Conservation (phyloP, 768 basidiomycete species). For the Panaeolus papilionaceus region DNA sequence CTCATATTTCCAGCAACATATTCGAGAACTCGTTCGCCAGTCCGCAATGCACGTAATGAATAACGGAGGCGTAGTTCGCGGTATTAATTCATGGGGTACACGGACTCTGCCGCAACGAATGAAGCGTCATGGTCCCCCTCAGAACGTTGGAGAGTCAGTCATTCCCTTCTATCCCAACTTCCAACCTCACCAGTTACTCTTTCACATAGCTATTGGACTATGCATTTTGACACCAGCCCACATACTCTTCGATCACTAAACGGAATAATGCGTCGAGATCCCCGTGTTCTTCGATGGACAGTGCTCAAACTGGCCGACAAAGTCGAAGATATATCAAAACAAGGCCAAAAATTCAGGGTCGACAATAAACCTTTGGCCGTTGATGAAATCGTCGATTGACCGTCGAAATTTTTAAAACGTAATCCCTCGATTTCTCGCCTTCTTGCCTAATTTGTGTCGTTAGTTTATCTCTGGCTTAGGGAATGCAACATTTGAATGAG, state of each 20-base stretch:
- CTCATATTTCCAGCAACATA: conserved; percentile 58
- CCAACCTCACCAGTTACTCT: conserved; percentile 1
- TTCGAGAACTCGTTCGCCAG: conserved; percentile 75
- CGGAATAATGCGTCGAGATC: conserved; percentile 74
- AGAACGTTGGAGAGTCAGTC: conserved; percentile 79
- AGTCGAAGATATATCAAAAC: conserved; percentile 67
- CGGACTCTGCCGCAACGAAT: conserved; percentile 76
- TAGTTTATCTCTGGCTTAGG: not conserved
- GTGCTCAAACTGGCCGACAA: conserved; percentile 79
- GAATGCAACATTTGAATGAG: not conserved
- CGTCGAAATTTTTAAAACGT: not conserved
- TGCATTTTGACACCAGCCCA: conserved; percentile 90
- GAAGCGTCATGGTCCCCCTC: conserved; percentile 62
- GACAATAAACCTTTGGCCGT: conserved; percentile 14
- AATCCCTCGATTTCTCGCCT: not conserved
- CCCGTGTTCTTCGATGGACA: conserved; percentile 84
- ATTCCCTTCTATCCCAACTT: conserved; percentile 1
- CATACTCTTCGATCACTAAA: conserved; percentile 68
- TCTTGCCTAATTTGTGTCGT: not conserved
- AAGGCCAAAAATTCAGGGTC: conserved; percentile 47
- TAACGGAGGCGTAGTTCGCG: conserved; percentile 83
- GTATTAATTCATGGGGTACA: conserved; percentile 77
- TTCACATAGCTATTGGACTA: conserved; percentile 78
- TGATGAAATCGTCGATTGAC: conserved; percentile 13
- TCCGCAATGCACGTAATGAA: conserved; percentile 76